Conservation (phyloP, 495 filamentous ascomycete genomes). For the Penicillium manginii region DNA sequence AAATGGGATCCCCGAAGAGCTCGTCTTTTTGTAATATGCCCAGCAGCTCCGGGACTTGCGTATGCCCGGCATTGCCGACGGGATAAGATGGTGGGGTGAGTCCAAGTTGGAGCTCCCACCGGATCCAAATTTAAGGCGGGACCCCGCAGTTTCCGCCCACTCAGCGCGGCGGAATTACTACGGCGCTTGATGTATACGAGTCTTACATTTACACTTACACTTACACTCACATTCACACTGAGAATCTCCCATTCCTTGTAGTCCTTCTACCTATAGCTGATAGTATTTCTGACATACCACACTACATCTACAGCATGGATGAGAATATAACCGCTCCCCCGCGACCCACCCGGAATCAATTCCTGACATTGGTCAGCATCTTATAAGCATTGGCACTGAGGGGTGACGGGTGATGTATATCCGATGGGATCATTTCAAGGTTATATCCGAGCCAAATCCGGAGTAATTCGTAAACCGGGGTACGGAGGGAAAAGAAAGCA, state of each 20-base stretch:
- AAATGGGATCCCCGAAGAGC: not conserved
- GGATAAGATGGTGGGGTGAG: not conserved
- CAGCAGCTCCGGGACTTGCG: not conserved
- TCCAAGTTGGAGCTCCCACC: constrained; percentile 2
- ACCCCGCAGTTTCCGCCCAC: constrained; percentile 21
- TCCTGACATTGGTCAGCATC: constrained; percentile 26
- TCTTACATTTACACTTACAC: not conserved
- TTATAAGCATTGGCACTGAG: constrained; percentile 22
- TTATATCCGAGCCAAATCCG: not conserved
- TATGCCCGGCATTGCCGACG: not conserved
- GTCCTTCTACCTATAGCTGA: not conserved
- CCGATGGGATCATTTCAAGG: constrained; percentile 4
- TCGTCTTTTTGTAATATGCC: not conserved
- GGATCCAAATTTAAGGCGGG: not conserved
- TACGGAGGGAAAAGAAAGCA: not conserved
- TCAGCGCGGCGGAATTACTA: constrained; percentile 23
- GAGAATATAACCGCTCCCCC: constrained; percentile 26
- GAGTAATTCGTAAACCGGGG: too few relatives aligned
- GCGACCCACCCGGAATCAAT: constrained; percentile 12
- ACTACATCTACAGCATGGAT: constrained; percentile 1
- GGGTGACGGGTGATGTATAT: constrained; percentile 21
- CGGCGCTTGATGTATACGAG: not conserved
- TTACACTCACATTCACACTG: too few relatives aligned
- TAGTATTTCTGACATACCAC: not conserved
- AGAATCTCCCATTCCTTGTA: too few relatives aligned